A percentile compares a stretch with the other conserved stretches of the same genome.
These are phyloP conservation scores for Lotmaria passim DNA, from an alignment of 208 protist species.

Conservation along the genomic window DNA sequence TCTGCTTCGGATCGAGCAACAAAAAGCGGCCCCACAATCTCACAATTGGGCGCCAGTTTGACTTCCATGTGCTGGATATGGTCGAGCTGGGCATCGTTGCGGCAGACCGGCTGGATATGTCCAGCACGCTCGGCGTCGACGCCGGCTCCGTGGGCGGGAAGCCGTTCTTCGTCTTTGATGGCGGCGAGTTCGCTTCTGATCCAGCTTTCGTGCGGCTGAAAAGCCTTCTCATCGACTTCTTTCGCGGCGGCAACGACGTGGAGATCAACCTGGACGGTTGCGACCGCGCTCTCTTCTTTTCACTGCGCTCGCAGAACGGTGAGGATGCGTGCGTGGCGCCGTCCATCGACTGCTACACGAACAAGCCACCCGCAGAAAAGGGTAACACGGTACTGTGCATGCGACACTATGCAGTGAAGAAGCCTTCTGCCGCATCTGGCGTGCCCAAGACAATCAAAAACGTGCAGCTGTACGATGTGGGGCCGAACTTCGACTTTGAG, in stretches of 20 bases:
- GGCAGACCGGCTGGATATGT: constrained; percentile 76
- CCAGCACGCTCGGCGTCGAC: constrained; percentile 47
- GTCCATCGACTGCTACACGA: constrained; percentile 73
- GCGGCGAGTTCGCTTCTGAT: constrained; percentile 74
- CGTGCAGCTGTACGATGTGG: constrained; percentile 76
- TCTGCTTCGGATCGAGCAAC: constrained; percentile 85
- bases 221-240: constrained; percentile 88
- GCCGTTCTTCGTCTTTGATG: constrained; percentile 90
- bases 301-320: constrained; percentile 73
- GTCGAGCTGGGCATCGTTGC: constrained; percentile 86
- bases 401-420: constrained; percentile 84
- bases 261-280: constrained; percentile 81
- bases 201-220: constrained; percentile 78
- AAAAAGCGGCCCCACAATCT: constrained; percentile 93
- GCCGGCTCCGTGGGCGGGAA: constrained; percentile 77
- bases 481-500: constrained; percentile 87
- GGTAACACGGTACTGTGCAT: constrained; percentile 78
- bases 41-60: constrained; percentile 85
- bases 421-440: constrained; percentile 60
- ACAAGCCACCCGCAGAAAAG: constrained; percentile 48
- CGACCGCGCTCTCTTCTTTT: constrained; percentile 83
- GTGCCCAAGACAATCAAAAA: constrained; percentile 54
- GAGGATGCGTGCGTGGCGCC: constrained; percentile 77
- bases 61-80: constrained; percentile 93
- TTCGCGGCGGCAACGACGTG: constrained; percentile 69